Conservation (phyloP, 768 basidiomycete species). For the Neoboletus brunneissimus region DNA sequence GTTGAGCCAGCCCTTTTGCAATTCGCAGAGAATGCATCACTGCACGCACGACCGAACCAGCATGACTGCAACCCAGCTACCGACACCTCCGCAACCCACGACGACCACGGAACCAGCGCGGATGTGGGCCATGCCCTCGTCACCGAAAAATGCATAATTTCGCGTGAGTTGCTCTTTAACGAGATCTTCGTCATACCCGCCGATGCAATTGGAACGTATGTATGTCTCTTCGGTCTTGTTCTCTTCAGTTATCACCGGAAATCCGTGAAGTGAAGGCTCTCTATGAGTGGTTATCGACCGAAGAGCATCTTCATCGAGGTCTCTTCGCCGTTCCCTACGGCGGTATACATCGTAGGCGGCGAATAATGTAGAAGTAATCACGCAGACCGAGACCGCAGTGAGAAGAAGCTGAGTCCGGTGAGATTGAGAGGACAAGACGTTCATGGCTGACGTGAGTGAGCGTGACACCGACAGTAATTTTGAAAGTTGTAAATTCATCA, state of each 20-base stretch:
- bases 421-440: constrained; percentile 35
- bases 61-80: constrained; percentile 96
- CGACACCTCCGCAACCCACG: constrained; percentile 95
- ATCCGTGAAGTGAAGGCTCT: neutral
- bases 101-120: constrained; percentile 76
- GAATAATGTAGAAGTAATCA: constrained; percentile 58
- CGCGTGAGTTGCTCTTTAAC: constrained; percentile 87
- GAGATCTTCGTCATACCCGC: constrained; percentile 71
- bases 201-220: constrained; percentile 16
- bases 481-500: neutral
- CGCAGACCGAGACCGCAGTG: constrained; percentile 62
- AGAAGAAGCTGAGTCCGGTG: constrained; percentile 65
- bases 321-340: constrained; percentile 46
- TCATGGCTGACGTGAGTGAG: constrained; percentile 15
- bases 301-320: constrained; percentile 56
- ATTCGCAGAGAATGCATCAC: neutral
- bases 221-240: constrained; percentile 10
- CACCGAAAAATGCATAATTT: constrained; percentile 93
- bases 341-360: constrained; percentile 53
- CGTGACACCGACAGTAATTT: neutral
- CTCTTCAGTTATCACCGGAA: constrained; percentile 5
- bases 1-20: neutral
- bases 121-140: constrained; percentile 80
- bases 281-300: constrained; percentile 43
- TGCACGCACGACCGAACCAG: constrained; percentile 77